phyloP scores from a whole-genome alignment of 371 early-diverging fungal species.

The Caulochytrium protostelioides region DNA sequence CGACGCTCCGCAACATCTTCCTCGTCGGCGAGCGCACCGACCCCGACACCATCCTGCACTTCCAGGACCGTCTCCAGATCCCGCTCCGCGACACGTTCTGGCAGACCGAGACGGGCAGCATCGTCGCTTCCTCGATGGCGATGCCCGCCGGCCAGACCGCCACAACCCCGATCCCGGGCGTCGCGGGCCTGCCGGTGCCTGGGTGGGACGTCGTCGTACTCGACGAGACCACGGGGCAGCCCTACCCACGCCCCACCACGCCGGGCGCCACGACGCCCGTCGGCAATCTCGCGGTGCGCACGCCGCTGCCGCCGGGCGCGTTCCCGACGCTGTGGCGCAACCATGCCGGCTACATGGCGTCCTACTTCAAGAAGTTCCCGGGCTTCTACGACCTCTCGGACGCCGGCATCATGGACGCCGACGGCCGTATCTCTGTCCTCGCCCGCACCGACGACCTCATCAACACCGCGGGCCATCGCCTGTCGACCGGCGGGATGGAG shows the following conservation, averaged over 20 bases:
- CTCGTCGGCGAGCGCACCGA: constrained; percentile 81
- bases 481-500: constrained; percentile 80
- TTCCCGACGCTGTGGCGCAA: constrained; percentile 54
- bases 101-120: constrained; percentile 65
- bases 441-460: constrained; percentile 83
- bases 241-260: constrained; percentile 10
- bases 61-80: constrained; percentile 32
- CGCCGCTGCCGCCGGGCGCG: constrained; percentile 58
- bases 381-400: constrained; percentile 73
- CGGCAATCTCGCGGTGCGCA: constrained; percentile 53
- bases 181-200: constrained; percentile 42
- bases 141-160: constrained; percentile 10
- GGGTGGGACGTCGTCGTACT: constrained; percentile 38
- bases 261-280: constrained; percentile 17
- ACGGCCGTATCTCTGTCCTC: constrained; percentile 42
- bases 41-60: constrained; percentile 50
- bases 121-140: constrained; percentile 40
- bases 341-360: constrained; percentile 43
- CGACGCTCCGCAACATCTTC: constrained; percentile 44
- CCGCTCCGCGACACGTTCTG: constrained; percentile 57
- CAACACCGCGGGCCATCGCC: constrained; percentile 79
- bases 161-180: constrained; percentile 18
- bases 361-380: constrained; percentile 50
- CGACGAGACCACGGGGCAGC: constrained; percentile 16
- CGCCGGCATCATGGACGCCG: constrained; percentile 47